phyloP scores from a whole-genome alignment of 1,284 basidiomycete species.

The Ustilago tritici region DNA sequence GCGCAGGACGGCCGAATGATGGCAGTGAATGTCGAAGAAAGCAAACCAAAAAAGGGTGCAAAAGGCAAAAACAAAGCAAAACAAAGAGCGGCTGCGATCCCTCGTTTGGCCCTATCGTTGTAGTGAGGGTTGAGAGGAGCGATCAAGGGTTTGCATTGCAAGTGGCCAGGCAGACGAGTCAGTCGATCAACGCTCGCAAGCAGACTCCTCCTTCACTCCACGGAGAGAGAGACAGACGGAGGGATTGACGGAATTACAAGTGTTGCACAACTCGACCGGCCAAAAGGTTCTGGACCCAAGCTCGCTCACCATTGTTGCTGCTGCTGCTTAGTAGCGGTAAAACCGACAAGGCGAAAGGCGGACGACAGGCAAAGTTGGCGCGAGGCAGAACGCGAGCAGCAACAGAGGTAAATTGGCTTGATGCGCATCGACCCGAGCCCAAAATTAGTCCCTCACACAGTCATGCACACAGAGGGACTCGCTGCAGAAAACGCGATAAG shows the following conservation, averaged over 20 bases:
- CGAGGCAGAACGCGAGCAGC: not conserved
- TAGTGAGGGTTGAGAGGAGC: not conserved
- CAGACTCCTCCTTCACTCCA: not conserved
- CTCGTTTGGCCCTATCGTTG: not conserved
- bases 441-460: not conserved
- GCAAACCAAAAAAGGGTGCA: not conserved
- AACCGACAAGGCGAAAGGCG: not conserved
- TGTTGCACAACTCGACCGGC: not conserved
- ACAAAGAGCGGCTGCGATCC: not conserved
- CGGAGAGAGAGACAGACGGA: not conserved
- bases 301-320: too few species aligned
- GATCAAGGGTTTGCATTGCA: slow-evolving; percentile 1
- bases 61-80: not conserved
- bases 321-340: not conserved
- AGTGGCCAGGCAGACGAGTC: not conserved
- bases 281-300: slow-evolving; percentile 8
- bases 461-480: not conserved
- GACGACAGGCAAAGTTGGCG: not conserved
- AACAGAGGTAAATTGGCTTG: slow-evolving; percentile 2
- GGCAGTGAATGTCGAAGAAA: not conserved
- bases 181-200: not conserved
- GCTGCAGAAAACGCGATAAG: not conserved
- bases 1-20: not conserved
- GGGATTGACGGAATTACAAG: slow-evolving; percentile 1
- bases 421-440: slow-evolving; percentile 4